Percentiles rank a stretch among this genome's conserved stretches.
These are phyloP conservation scores for Papiliotrema laurentii DNA, from an alignment of 1,284 basidiomycete species.

Conservation along the genomic window DNA sequence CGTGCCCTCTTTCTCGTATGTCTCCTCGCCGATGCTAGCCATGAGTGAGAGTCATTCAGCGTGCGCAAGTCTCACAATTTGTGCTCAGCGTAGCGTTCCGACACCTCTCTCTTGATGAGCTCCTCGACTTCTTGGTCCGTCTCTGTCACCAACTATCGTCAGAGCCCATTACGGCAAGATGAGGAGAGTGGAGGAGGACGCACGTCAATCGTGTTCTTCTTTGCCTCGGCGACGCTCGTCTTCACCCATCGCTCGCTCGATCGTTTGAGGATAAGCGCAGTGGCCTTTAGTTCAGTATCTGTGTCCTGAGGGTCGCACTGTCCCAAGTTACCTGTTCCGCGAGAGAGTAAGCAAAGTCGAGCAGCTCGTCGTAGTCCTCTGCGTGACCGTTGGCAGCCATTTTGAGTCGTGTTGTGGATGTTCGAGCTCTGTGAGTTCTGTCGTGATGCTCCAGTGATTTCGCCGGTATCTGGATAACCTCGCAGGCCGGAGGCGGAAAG, in stretches of 20 bases:
- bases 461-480: too few species aligned
- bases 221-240: constrained; percentile 5
- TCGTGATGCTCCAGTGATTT: too few species aligned
- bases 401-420: too few species aligned
- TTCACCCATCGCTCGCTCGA: constrained; percentile 1
- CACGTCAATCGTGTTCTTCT: constrained; percentile 55
- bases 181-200: not conserved
- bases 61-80: constrained; percentile 53
- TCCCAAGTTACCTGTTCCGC: constrained; percentile 14
- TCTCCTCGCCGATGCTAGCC: constrained; percentile 72
- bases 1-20: constrained; percentile 58
- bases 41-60: constrained; percentile 2
- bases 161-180: not conserved
- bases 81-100: constrained; percentile 66
- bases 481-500: too few species aligned
- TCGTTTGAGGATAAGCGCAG: constrained; percentile 13
- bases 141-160: constrained; percentile 72
- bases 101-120: constrained; percentile 69
- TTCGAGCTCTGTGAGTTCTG: too few species aligned
- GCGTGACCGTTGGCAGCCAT: too few species aligned
- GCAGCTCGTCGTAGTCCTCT: constrained; percentile 18
- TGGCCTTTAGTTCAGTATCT: constrained; percentile 17
- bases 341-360: constrained; percentile 10
- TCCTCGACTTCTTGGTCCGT: constrained; percentile 90
- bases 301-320: not conserved